These are phyloP conservation scores for Juncus effusus DNA, from an alignment of 176 grass and related monocot genomes.

Conservation along the genomic window DNA sequence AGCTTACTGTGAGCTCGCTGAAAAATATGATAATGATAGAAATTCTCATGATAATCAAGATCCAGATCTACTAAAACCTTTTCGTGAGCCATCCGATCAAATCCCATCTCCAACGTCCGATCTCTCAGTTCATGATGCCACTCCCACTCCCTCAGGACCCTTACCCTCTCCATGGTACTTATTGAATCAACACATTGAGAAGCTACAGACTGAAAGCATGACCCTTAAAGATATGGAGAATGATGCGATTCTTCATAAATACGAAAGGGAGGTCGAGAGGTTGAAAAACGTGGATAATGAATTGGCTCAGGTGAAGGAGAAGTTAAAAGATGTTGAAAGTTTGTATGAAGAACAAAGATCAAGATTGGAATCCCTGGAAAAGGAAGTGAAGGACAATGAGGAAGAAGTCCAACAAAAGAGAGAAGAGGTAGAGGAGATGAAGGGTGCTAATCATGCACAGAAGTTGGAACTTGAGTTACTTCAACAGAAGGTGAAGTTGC, in stretches of 20 bases:
- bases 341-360: conserved; percentile 26
- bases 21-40: conserved; percentile 2
- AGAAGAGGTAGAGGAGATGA: conserved; percentile 16
- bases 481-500: not conserved
- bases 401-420: conserved; percentile 14
- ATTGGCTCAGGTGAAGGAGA: conserved; percentile 34
- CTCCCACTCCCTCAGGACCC: too few species aligned
- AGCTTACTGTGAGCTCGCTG: conserved; percentile 19
- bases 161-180: too few species aligned
- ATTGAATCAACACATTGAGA: not conserved
- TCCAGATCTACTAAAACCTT: not conserved
- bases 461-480: not conserved
- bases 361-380: conserved; percentile 2
- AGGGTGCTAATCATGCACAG: conserved; percentile 8
- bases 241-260: not conserved
- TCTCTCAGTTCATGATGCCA: conserved; percentile 9
- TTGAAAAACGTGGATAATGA: conserved; percentile 1
- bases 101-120: not conserved
- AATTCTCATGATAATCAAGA: not conserved
- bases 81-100: not conserved
- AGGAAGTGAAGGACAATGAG: conserved; percentile 9
- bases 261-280: not conserved
- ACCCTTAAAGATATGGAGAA: conserved; percentile 13
- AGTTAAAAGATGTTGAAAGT: conserved; percentile 8
- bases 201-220: not conserved